Percentiles rank a stretch among this genome's conserved stretches.
Conservation (phyloP, 1,139 yeast species). For the Dujonia santamariae region DNA sequence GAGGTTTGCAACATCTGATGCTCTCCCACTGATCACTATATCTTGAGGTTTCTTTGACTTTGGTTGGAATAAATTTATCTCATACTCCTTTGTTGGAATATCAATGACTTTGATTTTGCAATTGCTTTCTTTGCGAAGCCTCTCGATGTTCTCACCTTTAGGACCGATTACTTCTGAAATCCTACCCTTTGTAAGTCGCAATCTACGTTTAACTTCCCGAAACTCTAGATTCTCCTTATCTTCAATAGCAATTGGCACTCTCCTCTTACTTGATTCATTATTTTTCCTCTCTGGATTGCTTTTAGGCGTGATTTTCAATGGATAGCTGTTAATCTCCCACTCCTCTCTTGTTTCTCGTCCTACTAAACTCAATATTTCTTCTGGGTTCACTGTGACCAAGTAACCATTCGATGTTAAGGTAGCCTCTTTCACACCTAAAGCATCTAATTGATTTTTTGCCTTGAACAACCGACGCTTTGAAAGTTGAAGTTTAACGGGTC, state of each 20-base stretch:
- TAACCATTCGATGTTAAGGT: constrained; percentile 1
- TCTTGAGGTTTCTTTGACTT: not conserved
- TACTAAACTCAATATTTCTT: not conserved
- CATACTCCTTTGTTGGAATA: not conserved
- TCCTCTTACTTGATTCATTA: too few relatives aligned
- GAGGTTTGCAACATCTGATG: too few relatives aligned
- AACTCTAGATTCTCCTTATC: not conserved
- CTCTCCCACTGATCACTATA: constrained; percentile 1
- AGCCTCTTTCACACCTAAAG: not conserved
- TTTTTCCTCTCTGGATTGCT: not conserved
- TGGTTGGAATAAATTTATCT: constrained; percentile 1
- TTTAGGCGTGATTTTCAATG: not conserved
- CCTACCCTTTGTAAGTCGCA: not conserved
- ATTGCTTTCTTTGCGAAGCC: constrained; percentile 1
- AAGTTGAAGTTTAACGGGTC: too few relatives aligned
- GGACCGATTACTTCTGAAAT: constrained; percentile 2
- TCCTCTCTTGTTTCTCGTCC: too few relatives aligned
- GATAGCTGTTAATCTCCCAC: too few relatives aligned
- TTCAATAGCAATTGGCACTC: not conserved
- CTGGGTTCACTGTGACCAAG: not conserved
- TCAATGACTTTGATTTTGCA: constrained; percentile 4
- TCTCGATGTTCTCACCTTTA: constrained; percentile 1
- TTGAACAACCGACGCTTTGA: too few relatives aligned
- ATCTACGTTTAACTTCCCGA: not conserved
- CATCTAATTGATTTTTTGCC: too few relatives aligned